Conservation (phyloP, 345 rosid genomes). For the Clausena lansium region DNA sequence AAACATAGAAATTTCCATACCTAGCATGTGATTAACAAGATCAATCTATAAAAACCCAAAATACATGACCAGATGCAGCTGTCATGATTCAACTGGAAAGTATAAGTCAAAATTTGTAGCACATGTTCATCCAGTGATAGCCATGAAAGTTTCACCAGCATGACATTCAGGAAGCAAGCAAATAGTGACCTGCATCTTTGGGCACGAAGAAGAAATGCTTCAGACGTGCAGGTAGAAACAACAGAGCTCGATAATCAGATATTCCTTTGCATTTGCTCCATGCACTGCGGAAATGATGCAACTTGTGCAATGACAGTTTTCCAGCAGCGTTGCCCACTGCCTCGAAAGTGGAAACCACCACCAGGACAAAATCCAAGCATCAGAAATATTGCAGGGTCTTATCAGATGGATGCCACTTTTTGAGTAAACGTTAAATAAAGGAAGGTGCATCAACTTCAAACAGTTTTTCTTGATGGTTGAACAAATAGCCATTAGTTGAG, state of each 20-base stretch:
- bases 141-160: neutral
- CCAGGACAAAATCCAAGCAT: constrained; percentile 83
- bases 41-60: neutral
- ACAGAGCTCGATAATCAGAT: neutral
- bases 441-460: constrained; percentile 38
- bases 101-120: neutral
- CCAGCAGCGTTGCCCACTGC: constrained; percentile 84
- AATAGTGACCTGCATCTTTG: neutral
- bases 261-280: constrained; percentile 16
- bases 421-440: constrained; percentile 56
- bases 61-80: neutral
- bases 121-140: neutral
- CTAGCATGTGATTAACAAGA: neutral
- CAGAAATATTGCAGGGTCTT: constrained; percentile 55
- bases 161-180: neutral
- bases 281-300: constrained; percentile 75
- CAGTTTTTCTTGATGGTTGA: constrained; percentile 69
- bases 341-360: constrained; percentile 62
- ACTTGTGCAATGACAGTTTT: constrained; percentile 70
- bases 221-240: neutral
- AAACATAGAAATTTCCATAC: neutral
- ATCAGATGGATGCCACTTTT: constrained; percentile 72
- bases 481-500: constrained; percentile 76
- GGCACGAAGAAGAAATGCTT: neutral
- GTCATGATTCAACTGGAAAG: neutral